Base-by-base conservation (phyloP, 192 early-diverging fungal genomes). In the Coemansia sp. region DNA sequence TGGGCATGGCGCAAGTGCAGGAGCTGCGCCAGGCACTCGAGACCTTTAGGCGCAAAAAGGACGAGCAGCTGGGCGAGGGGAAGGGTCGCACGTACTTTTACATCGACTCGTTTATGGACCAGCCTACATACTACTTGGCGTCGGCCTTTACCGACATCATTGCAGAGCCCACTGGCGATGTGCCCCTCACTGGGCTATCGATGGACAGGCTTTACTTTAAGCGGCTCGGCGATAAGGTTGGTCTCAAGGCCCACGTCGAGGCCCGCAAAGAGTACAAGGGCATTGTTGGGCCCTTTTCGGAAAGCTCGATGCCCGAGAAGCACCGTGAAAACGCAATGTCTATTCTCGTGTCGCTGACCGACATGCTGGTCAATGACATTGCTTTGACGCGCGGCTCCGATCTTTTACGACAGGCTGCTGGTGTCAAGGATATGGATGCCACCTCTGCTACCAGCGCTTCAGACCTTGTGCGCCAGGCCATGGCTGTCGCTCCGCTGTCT, bases 41-140 rank as follows among this genome's bases (percentile, higher is more conserved):
- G 14, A 49, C 55, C 35, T 83, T 88, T 50, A 77, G 63, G 43
- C 52, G 56, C 17, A 64, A 65, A 13, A 85, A 84, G 47, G 63
- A 69, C 11, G 55, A 73, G 29, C 67, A 71, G 37, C 55, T 74
- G 34, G 75, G 74, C 1, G 33, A 75, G 4, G 70, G 57, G 15
- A 58, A 67, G 17, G 80, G 80, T 40, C 67, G 64, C 11, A 50
- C 81, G 48, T 67, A 78, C 29, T 84, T 84, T n/a, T 77, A 65
- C 35, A 81, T 84, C 8, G 87, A 87, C 46, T 82, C 83, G 4
- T 87, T 88, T 59, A 77, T 82, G 38, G 79, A 72, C 37, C 86
- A 88, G 55, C 10, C 62, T 10, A 74, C 79, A 19, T 88, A 88
- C 52, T 85, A 78, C 52, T 47, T 88, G 46, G 86, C 85, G 0